Percentiles rank a stretch among this genome's conserved stretches.
phyloP scores from a whole-genome alignment of 2,329 filamentous ascomycete genomes.

The Lojkania enalia region DNA sequence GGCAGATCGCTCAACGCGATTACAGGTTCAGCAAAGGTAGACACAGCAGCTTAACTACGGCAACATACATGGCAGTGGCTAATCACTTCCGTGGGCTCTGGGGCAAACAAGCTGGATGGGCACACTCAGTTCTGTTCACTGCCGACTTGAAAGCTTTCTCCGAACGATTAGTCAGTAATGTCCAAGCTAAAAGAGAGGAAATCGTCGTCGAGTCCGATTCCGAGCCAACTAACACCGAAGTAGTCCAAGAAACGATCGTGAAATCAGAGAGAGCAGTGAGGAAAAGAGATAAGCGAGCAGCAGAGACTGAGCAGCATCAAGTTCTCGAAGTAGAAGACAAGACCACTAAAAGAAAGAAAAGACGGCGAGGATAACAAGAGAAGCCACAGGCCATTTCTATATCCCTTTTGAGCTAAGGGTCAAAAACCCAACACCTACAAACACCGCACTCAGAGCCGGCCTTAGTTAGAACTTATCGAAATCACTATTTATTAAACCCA shows the following conservation, averaged over 20 bases:
- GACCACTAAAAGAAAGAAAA: slow-evolving; percentile 37
- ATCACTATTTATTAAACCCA: too few relatives aligned
- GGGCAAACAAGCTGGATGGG: slow-evolving; percentile 95
- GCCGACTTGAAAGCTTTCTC: slow-evolving; percentile 88
- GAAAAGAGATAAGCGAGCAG: slow-evolving; percentile 48
- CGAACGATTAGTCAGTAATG: slow-evolving; percentile 59
- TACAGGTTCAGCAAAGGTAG: slow-evolving; percentile 88
- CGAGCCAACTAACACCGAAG: slow-evolving; percentile 30
- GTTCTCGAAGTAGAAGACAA: slow-evolving; percentile 46
- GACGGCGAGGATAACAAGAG: slow-evolving; percentile 15
- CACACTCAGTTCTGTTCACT: slow-evolving; percentile 94
- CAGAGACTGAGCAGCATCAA: slow-evolving; percentile 45
- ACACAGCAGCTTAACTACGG: slow-evolving; percentile 82
- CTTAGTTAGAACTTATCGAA: too few relatives aligned
- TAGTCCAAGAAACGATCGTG: slow-evolving; percentile 11
- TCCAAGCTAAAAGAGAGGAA: slow-evolving; percentile 53
- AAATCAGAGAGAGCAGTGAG: slow-evolving; percentile 28
- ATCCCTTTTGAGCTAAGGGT: too few relatives aligned
- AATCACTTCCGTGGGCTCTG: slow-evolving; percentile 88
- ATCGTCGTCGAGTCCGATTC: slow-evolving; percentile 36
- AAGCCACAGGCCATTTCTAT: too few relatives aligned
- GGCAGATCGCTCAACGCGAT: slow-evolving; percentile 96
- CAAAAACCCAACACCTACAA: too few relatives aligned
- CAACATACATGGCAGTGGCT: slow-evolving; percentile 85
- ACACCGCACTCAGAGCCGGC: too few relatives aligned